Evolutionary conservation across 2,329 filamentous ascomycete species (phyloP).

Genomic region (Colletotrichum coccodes): DNA sequence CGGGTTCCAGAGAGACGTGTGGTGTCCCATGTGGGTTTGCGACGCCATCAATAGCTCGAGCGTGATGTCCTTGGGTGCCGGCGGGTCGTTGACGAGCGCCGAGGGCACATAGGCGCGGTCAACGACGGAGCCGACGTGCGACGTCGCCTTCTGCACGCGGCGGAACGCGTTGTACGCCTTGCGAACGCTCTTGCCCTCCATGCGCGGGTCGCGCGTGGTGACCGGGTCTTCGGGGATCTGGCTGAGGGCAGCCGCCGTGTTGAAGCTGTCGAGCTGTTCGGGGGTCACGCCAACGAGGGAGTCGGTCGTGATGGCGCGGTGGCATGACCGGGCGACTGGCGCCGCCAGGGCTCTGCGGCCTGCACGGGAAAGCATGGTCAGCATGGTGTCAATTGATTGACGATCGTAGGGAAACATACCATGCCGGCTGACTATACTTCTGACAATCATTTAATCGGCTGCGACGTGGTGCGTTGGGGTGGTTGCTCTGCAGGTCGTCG

Average conservation of each 20-base stretch:
- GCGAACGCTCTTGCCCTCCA: background rate
- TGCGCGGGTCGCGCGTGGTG: background rate
- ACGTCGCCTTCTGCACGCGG: slow-evolving; percentile 20
- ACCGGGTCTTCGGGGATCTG: background rate
- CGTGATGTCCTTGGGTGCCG: slow-evolving; percentile 81
- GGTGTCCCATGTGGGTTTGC: slow-evolving; percentile 90
- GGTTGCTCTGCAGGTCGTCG: slow-evolving; percentile 40
- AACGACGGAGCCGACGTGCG: slow-evolving; percentile 56
- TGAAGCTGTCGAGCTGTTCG: slow-evolving; percentile 36
- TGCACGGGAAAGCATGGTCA: slow-evolving; percentile 38
- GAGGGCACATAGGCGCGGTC: slow-evolving; percentile 71
- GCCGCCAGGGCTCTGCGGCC: slow-evolving; percentile 64
- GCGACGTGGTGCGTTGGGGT: slow-evolving; percentile 55
- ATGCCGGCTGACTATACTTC: slow-evolving; percentile 64
- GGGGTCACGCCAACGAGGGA: slow-evolving; percentile 40
- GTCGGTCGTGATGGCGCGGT: slow-evolving; percentile 51
- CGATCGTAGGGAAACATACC: slow-evolving; percentile 50
- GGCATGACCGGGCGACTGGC: slow-evolving; percentile 50
- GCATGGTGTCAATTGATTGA: slow-evolving; percentile 33
- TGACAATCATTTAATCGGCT: slow-evolving; percentile 63
- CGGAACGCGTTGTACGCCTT: slow-evolving; percentile 1
- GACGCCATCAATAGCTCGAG: slow-evolving; percentile 90
- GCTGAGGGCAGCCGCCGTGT: slow-evolving; percentile 33
- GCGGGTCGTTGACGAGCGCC: slow-evolving; percentile 77
- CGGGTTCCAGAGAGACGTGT: slow-evolving; percentile 93